These are phyloP conservation scores for Carpinus viminea DNA, from an alignment of 306 rosid genomes.

Conservation along the genomic window DNA sequence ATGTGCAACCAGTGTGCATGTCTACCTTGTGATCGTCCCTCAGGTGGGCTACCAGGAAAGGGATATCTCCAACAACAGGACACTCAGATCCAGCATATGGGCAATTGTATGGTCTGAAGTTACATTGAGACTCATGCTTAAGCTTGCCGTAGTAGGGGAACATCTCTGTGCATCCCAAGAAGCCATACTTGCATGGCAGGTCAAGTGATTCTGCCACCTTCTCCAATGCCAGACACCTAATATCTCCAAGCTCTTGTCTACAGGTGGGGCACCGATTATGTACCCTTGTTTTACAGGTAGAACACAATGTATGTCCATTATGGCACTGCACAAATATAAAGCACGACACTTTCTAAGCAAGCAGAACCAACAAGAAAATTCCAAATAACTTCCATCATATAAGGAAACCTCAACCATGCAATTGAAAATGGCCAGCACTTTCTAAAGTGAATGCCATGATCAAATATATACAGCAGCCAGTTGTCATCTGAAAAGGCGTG, in stretches of 20 bases:
- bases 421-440: too few species aligned
- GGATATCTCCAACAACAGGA: constrained; percentile 17
- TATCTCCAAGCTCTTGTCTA: constrained; percentile 33
- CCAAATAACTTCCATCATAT: neutral
- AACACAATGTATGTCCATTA: constrained; percentile 32
- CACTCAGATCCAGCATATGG: constrained; percentile 30
- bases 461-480: too few species aligned
- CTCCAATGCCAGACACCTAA: constrained; percentile 32
- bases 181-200: constrained; percentile 30
- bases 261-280: constrained; percentile 31
- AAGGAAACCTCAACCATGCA: too few species aligned
- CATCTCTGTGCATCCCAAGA: constrained; percentile 27
- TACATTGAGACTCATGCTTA: constrained; percentile 25
- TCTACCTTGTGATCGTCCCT: constrained; percentile 32
- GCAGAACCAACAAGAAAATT: neutral
- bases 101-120: constrained; percentile 31
- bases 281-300: constrained; percentile 26
- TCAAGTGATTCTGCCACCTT: constrained; percentile 29
- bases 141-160: constrained; percentile 32
- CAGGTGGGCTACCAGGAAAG: constrained; percentile 29
- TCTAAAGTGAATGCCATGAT: too few species aligned
- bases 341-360: neutral
- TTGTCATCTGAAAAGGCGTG: too few species aligned
- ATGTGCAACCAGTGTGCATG: constrained; percentile 25
- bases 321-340: constrained; percentile 30